Conservation (phyloP, 2,329 filamentous ascomycete genomes). For the Ceratocystis destructans region DNA sequence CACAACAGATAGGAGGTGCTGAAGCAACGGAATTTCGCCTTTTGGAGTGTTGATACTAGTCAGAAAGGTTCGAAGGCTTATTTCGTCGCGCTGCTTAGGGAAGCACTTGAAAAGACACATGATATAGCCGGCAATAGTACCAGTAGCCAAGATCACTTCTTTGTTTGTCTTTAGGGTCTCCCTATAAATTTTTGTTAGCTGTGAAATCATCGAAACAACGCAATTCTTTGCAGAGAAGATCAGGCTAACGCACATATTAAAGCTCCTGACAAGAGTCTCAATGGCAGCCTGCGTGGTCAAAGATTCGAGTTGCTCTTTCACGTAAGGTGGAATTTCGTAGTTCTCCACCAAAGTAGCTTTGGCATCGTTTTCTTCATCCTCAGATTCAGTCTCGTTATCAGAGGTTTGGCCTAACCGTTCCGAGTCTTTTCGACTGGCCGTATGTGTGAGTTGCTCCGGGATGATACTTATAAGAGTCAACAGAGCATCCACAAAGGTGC, state of each 20-base stretch:
- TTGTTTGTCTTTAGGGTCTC: neutral
- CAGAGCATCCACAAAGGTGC: constrained; percentile 1
- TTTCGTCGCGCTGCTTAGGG: constrained; percentile 67
- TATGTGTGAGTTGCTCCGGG: neutral
- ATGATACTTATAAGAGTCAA: constrained; percentile 1
- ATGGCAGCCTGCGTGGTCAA: constrained; percentile 13
- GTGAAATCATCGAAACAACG: too few relatives aligned
- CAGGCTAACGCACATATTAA: constrained; percentile 1
- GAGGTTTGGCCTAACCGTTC: neutral
- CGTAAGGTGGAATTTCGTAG: constrained; percentile 8
- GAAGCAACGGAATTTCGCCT: constrained; percentile 48
- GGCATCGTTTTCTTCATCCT: neutral
- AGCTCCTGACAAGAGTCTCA: constrained; percentile 9
- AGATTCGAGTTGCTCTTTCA: constrained; percentile 5
- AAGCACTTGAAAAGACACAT: constrained; percentile 77
- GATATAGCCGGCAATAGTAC: constrained; percentile 57
- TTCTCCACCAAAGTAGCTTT: too few relatives aligned
- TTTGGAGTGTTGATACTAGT: constrained; percentile 44
- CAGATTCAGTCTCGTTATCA: constrained; percentile 3
- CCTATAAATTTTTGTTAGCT: neutral
- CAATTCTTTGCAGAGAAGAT: neutral
- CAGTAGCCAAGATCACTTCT: constrained; percentile 43
- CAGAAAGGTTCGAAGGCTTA: constrained; percentile 85
- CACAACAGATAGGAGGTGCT: constrained; percentile 67
- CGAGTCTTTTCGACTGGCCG: neutral